These are phyloP conservation scores for Verbascum thapsus DNA, from an alignment of 257 asterid genomes.

Conservation along the genomic window DNA sequence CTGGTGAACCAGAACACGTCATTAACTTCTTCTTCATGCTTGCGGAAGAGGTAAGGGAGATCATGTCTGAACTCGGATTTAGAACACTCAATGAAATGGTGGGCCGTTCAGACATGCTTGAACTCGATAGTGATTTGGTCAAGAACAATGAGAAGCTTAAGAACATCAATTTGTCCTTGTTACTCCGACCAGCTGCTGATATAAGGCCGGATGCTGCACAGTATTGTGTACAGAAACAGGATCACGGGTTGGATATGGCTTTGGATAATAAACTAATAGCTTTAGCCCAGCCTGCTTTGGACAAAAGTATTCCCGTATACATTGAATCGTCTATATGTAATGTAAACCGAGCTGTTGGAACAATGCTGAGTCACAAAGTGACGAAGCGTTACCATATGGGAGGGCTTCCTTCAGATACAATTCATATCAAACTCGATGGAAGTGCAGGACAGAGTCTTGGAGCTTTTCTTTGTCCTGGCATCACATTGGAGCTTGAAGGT, in stretches of 20 bases:
- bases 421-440: constrained; percentile 84
- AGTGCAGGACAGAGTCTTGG: constrained; percentile 99
- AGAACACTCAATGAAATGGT: constrained; percentile 87
- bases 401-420: constrained; percentile 87
- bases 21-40: constrained; percentile 97
- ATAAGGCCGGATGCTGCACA: constrained; percentile 98
- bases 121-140: constrained; percentile 69
- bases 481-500: constrained; percentile 96
- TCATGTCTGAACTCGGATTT: constrained; percentile 91
- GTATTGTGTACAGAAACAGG: constrained; percentile 93
- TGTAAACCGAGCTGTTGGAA: constrained; percentile 93
- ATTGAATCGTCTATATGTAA: constrained; percentile 84
- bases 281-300: constrained; percentile 74
- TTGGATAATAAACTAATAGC: constrained; percentile 79
- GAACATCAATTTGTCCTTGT: constrained; percentile 80
- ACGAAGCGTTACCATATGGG: constrained; percentile 71
- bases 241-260: constrained; percentile 95
- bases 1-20: constrained; percentile 98
- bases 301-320: constrained; percentile 79
- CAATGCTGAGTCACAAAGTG: constrained; percentile 97
- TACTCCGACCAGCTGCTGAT: constrained; percentile 96
- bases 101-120: constrained; percentile 97
- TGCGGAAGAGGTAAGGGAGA: constrained; percentile 94
- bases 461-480: constrained; percentile 94
- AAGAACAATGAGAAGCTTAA: constrained; percentile 81